Conservation (phyloP, 2,329 filamentous ascomycete species). For the Huntiella omanensis region DNA sequence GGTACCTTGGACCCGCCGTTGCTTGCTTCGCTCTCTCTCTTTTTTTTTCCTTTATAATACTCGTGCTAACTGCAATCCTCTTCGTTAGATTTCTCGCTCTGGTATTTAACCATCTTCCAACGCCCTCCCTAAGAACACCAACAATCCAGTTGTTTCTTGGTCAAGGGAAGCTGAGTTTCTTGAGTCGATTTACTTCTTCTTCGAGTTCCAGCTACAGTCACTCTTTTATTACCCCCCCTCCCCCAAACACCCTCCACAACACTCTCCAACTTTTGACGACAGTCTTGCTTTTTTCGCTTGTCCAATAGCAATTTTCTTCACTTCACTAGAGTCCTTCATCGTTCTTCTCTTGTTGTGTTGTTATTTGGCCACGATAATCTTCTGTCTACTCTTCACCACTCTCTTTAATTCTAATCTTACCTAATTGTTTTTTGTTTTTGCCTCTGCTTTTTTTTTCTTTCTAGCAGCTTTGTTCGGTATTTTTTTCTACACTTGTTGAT, state of each 20-base stretch:
- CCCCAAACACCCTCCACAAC: background rate
- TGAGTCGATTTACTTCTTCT: constrained; percentile 12
- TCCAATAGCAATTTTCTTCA: background rate
- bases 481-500: constrained; percentile 1
- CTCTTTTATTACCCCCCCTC: constrained; percentile 8
- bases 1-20: constrained; percentile 4
- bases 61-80: constrained; percentile 10
- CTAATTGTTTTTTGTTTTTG: constrained; percentile 6
- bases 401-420: constrained; percentile 12
- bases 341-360: constrained; percentile 2
- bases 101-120: constrained; percentile 12
- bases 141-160: constrained; percentile 10
- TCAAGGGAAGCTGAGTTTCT: constrained; percentile 12
- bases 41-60: constrained; percentile 6
- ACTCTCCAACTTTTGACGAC: constrained; percentile 26
- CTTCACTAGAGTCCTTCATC: constrained; percentile 1
- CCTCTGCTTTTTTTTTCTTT: background rate
- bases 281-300: background rate
- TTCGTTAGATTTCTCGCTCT: constrained; percentile 9
- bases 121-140: constrained; percentile 11
- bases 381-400: constrained; percentile 9
- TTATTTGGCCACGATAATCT: constrained; percentile 1
- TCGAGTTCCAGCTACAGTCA: constrained; percentile 11
- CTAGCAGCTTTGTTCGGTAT: constrained; percentile 3
- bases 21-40: no score